Conservation (phyloP, 2,329 filamentous ascomycete species). For the Cercospora beticola region DNA sequence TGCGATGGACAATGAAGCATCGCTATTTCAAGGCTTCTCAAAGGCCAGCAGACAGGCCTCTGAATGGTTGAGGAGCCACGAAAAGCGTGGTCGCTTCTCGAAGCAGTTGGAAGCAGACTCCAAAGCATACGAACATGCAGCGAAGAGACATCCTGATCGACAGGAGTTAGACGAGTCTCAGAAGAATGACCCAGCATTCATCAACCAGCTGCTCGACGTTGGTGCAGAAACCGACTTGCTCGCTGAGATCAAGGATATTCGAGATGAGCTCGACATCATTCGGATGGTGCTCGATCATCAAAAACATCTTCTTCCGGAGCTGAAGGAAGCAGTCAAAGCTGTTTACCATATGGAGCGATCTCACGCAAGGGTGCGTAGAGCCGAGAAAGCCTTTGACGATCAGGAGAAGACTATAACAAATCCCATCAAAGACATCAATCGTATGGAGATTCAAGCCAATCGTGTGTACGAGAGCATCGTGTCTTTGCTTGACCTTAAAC, state of each 20-base stretch:
- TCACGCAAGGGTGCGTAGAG: slow-evolving; percentile 39
- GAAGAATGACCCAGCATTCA: slow-evolving; percentile 44
- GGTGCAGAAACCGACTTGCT: slow-evolving; percentile 61
- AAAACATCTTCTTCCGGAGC: slow-evolving; percentile 48
- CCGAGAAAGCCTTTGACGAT: slow-evolving; percentile 57
- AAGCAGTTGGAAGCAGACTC: slow-evolving; percentile 22
- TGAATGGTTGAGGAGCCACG: slow-evolving; percentile 25
- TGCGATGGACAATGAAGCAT: slow-evolving; percentile 41
- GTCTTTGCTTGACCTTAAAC: slow-evolving; percentile 65
- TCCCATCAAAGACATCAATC: slow-evolving; percentile 52
- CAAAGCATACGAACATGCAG: slow-evolving; percentile 21
- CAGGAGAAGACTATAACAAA: slow-evolving; percentile 58
- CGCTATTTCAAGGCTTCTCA: slow-evolving; percentile 62
- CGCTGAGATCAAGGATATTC: slow-evolving; percentile 65
- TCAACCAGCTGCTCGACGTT: slow-evolving; percentile 60
- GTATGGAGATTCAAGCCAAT: slow-evolving; percentile 64
- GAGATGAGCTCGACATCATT: slow-evolving; percentile 66
- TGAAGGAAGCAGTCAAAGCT: slow-evolving; percentile 47
- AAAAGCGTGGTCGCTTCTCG: slow-evolving; percentile 20
- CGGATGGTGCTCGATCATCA: slow-evolving; percentile 54
- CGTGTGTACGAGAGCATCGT: slow-evolving; percentile 61
- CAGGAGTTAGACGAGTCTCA: slow-evolving; percentile 8
- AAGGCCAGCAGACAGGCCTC: slow-evolving; percentile 58
- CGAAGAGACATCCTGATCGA: slow-evolving; percentile 48
- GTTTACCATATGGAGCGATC: slow-evolving; percentile 39